phyloP scores from a whole-genome alignment of 257 asterid species.

The Solanum arcanum region DNA sequence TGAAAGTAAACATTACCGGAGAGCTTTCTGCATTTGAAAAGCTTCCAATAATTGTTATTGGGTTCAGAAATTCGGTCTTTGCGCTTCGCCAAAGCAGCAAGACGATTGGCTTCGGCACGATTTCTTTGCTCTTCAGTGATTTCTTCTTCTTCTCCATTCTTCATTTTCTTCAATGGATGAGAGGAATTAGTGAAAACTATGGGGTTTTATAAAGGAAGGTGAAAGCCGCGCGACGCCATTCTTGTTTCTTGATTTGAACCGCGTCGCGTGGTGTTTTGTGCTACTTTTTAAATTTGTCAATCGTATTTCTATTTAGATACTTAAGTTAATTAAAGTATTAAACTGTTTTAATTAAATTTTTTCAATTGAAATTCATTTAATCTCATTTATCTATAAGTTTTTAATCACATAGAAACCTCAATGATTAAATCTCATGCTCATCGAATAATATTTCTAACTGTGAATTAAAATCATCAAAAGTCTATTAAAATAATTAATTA shows the following conservation, averaged over 20 bases:
- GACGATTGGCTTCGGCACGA: constrained; percentile 74
- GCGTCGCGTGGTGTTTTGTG: background rate
- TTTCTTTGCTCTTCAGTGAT: constrained; percentile 73
- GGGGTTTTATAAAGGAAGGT: background rate
- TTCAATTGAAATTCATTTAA: background rate
- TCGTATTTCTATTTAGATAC: no score
- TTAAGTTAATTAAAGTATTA: background rate
- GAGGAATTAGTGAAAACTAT: background rate
- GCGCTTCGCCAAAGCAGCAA: constrained; percentile 86
- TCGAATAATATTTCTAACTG: background rate
- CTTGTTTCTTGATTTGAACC: background rate
- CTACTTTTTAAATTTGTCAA: background rate
- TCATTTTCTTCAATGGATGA: background rate
- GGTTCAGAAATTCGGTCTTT: constrained; percentile 28
- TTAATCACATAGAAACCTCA: no score
- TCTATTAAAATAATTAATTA: background rate
- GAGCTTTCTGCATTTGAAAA: constrained; percentile 63
- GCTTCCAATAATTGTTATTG: constrained; percentile 20
- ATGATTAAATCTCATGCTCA: background rate
- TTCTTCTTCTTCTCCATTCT: background rate
- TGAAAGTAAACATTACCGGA: background rate
- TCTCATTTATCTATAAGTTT: background rate
- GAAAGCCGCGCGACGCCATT: background rate
- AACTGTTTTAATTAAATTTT: background rate
- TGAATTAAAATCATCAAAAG: background rate